Percentiles rank a stretch among this genome's conserved stretches.
phyloP scores from a whole-genome alignment of 495 filamentous ascomycete species.

The Tuber indicum region DNA sequence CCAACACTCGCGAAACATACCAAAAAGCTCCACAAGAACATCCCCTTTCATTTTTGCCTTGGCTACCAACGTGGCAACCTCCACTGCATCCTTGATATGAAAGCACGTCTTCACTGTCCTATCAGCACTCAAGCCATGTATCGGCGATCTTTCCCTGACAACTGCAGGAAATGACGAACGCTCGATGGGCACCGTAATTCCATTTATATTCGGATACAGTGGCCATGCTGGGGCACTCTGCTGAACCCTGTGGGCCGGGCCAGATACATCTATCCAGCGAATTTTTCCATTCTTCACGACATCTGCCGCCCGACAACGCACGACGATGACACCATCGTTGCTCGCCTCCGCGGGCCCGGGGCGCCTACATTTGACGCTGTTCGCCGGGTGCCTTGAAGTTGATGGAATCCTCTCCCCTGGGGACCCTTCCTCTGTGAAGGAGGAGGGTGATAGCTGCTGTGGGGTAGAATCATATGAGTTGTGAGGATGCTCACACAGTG shows the following conservation, averaged over 20 bases:
- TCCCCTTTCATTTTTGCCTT: constrained; percentile 42
- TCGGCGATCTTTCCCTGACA: constrained; percentile 49
- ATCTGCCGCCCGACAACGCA: background rate
- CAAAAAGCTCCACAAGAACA: constrained; percentile 52
- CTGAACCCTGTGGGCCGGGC: background rate
- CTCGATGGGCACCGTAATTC: constrained; percentile 43
- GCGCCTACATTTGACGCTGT: background rate
- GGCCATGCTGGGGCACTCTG: constrained; percentile 1
- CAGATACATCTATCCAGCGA: background rate
- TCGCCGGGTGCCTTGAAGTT: background rate
- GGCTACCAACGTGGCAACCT: constrained; percentile 44
- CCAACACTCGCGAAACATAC: constrained; percentile 1
- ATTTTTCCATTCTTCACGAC: background rate
- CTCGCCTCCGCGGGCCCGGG: background rate
- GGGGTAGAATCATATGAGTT: background rate
- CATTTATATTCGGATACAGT: background rate
- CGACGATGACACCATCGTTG: background rate
- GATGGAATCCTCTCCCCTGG: background rate
- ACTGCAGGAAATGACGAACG: constrained; percentile 49
- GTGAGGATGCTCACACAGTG: background rate
- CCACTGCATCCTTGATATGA: constrained; percentile 53
- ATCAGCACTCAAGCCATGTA: constrained; percentile 49
- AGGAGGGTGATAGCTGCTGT: background rate
- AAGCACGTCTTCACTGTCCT: constrained; percentile 55
- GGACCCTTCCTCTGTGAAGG: background rate